Evolutionary conservation across 2,329 filamentous ascomycete genomes (phyloP), one percentile per base, ranked within the genome.

Genomic region (Phialophora chinensis): DNA sequence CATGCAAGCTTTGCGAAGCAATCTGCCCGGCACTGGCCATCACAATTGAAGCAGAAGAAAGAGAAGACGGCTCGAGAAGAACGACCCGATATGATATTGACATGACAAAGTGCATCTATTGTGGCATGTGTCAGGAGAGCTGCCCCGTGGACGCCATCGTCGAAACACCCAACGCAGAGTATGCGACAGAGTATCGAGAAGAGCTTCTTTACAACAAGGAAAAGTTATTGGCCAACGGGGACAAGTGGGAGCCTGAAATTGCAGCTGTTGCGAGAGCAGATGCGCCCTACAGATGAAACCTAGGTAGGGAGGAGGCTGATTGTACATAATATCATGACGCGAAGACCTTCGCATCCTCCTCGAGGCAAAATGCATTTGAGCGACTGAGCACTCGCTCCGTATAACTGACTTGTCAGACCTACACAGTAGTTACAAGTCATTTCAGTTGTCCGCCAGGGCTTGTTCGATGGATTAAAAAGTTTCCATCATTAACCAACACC

Each of bases 91-190:
- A 99, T 83, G 95, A 99, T 79, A 97, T 99, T 78, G 95, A 99
- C 83, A 99, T 99, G 95, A 98, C 95, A 77, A 99, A 99, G 87
- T 99, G 95, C 84, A 99, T 99, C 82, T 99, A 98, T 88, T 98
- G 95, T 80, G 95, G 95, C 60, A 96, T 96, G 84, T 98, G 95
- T 87, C 94, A 97, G 84, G 95, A 99, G 85, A 96, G 92, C 72
- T 99, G 95, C 83, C 95, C 95, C 53, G 95, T 99, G 63, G 95
- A 99, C 82, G 95, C 95, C 67, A 99, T 92, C 79, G 90, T 92
- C 66, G 90, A 91, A 79, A 86, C 86, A 35, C 88, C 89, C 62
- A 91, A 91, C 74, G 88, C 88, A 58, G 89, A 91, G 79, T 91
- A 91, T 73, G 88, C 89, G 52, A 91, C 88, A 2, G 89, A 91